phyloP scores from a whole-genome alignment of 371 early-diverging fungal genomes.

The Blastocladiella emersonii region DNA sequence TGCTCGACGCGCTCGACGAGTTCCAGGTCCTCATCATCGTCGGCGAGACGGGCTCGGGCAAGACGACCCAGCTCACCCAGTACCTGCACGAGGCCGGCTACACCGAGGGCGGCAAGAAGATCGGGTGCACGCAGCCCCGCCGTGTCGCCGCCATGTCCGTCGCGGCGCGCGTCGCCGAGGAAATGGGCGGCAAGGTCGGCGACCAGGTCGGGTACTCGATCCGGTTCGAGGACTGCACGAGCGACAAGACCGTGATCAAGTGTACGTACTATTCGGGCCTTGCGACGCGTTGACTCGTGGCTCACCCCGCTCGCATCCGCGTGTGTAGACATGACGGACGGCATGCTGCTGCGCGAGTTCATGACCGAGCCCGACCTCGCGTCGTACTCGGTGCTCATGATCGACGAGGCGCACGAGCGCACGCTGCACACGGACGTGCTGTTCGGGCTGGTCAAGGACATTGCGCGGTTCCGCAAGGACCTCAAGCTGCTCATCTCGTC shows the following conservation, averaged over 20 bases:
- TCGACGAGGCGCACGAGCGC: slow-evolving; percentile 99
- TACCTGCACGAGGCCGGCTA: slow-evolving; percentile 93
- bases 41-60: slow-evolving; percentile 98
- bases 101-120: slow-evolving; percentile 67
- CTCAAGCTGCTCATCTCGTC: slow-evolving; percentile 94
- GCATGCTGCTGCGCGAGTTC: slow-evolving; percentile 96
- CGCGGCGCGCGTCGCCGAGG: slow-evolving; percentile 91
- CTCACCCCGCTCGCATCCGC: too few species aligned
- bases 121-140: slow-evolving; percentile 98
- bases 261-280: slow-evolving; percentile 14
- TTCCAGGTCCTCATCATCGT: slow-evolving; percentile 82
- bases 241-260: slow-evolving; percentile 88
- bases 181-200: slow-evolving; percentile 86
- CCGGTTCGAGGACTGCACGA: slow-evolving; percentile 93
- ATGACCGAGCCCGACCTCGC: slow-evolving; percentile 92
- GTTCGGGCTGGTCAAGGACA: slow-evolving; percentile 94
- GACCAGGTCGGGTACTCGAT: slow-evolving; percentile 95
- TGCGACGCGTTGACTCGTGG: not conserved
- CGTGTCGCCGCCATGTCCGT: slow-evolving; percentile 99
- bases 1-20: slow-evolving; percentile 71
- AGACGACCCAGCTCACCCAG: slow-evolving; percentile 98
- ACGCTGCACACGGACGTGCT: slow-evolving; percentile 95
- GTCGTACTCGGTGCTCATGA: slow-evolving; percentile 82
- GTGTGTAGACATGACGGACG: slow-evolving; percentile 83
- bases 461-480: slow-evolving; percentile 83